Evolutionary conservation across 202 grass and related monocot species (phyloP).

Genomic region (Setaria viridis): DNA sequence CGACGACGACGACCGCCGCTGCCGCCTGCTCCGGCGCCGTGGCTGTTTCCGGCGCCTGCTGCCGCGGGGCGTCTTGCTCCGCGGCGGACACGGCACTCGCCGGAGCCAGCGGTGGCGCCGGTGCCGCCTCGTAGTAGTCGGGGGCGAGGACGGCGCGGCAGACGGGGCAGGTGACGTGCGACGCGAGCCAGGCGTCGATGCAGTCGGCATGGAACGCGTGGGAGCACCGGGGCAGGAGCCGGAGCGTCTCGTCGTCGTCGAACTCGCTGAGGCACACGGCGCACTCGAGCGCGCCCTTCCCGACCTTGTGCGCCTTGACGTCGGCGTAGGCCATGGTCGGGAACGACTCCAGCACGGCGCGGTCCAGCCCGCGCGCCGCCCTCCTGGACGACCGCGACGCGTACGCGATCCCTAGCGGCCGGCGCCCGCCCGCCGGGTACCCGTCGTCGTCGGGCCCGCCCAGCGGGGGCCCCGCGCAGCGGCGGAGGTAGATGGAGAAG

Average conservation of each 20-base stretch:
- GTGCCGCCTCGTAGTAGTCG: background rate
- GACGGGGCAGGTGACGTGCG: slow-evolving; percentile 92
- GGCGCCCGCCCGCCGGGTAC: background rate
- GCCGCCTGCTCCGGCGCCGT: slow-evolving; percentile 12
- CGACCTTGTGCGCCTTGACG: slow-evolving; percentile 66
- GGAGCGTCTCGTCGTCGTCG: slow-evolving; percentile 75
- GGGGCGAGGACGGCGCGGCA: slow-evolving; percentile 69
- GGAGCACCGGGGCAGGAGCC: slow-evolving; percentile 69
- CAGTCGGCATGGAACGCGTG: slow-evolving; percentile 90
- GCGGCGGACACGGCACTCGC: background rate
- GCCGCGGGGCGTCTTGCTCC: background rate
- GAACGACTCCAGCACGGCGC: slow-evolving; percentile 55
- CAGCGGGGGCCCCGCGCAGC: slow-evolving; percentile 35
- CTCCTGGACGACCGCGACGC: slow-evolving; percentile 36
- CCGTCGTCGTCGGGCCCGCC: slow-evolving; percentile 33
- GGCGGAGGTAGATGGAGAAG: slow-evolving; percentile 71
- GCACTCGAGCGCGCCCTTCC: slow-evolving; percentile 74
- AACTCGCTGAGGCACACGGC: slow-evolving; percentile 97
- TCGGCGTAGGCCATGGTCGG: slow-evolving; percentile 83
- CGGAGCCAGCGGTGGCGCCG: background rate
- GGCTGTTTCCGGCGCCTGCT: background rate
- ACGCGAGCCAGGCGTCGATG: slow-evolving; percentile 83
- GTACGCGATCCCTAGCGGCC: background rate
- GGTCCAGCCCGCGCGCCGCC: slow-evolving; percentile 58
- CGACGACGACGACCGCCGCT: slow-evolving; percentile 24